Evolutionary conservation across 495 filamentous ascomycete genomes (phyloP).

Genomic region (Letharia lupina): DNA sequence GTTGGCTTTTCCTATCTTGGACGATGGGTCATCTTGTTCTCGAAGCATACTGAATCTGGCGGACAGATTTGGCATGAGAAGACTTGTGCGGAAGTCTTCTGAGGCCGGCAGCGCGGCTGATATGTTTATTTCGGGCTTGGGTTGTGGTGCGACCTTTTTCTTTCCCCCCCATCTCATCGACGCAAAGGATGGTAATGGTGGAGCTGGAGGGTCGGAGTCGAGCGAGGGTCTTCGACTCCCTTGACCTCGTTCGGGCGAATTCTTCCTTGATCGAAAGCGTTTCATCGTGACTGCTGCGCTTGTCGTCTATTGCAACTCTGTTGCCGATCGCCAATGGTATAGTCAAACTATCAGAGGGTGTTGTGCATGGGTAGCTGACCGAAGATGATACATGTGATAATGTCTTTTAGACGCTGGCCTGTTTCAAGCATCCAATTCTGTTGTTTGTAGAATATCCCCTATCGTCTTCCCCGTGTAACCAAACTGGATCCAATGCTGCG

Average conservation of each 20-base stretch:
- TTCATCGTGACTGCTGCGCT: slow-evolving; percentile 27
- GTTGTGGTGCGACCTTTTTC: slow-evolving; percentile 46
- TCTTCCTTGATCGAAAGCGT: slow-evolving; percentile 31
- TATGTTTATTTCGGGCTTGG: slow-evolving; percentile 63
- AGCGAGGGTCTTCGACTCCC: slow-evolving; percentile 36
- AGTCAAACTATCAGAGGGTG: background rate
- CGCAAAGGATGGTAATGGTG: slow-evolving; percentile 27
- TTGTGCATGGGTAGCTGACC: background rate
- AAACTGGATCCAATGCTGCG: slow-evolving; percentile 12
- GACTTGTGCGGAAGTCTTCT: slow-evolving; percentile 93
- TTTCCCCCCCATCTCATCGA: slow-evolving; percentile 50
- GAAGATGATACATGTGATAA: slow-evolving; percentile 10
- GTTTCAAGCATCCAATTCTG: background rate
- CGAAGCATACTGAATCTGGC: slow-evolving; percentile 93
- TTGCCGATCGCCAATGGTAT: background rate
- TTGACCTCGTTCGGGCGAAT: slow-evolving; percentile 22
- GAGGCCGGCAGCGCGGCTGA: slow-evolving; percentile 63
- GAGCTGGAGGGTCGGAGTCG: slow-evolving; percentile 24
- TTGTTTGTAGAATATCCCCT: background rate
- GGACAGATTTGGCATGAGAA: slow-evolving; percentile 90
- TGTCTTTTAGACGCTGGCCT: background rate
- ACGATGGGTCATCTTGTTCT: slow-evolving; percentile 84
- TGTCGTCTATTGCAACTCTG: slow-evolving; percentile 17
- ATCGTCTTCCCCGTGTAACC: background rate
- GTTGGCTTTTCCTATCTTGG: slow-evolving; percentile 82